Percentiles rank a stretch among this genome's conserved stretches.
These are phyloP conservation scores for Claviceps sp. DNA, from an alignment of 2,329 filamentous ascomycete species.

Conservation along the genomic window DNA sequence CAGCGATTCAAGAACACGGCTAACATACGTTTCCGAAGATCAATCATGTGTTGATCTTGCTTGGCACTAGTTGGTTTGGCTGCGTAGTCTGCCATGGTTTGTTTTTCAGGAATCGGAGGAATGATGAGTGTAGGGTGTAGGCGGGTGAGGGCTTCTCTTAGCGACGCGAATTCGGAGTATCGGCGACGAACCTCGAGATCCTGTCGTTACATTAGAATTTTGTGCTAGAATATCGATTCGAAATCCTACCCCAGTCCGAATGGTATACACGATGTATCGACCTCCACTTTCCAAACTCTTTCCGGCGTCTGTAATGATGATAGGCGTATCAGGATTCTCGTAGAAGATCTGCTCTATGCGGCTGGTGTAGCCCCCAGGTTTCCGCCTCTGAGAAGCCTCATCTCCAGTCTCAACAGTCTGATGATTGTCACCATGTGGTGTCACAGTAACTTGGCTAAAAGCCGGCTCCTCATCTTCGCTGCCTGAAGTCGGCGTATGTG, in stretches of 20 bases:
- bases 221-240: background rate
- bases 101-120: constrained; percentile 95
- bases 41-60: constrained; percentile 93
- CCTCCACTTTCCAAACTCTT: constrained; percentile 90
- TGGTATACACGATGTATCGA: constrained; percentile 93
- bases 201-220: constrained; percentile 30
- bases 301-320: constrained; percentile 86
- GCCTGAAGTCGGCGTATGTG: constrained; percentile 58
- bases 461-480: constrained; percentile 50
- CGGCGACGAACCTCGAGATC: constrained; percentile 88
- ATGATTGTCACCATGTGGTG: constrained; percentile 25
- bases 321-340: constrained; percentile 80
- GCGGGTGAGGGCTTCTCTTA: constrained; percentile 76
- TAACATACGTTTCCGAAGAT: constrained; percentile 91
- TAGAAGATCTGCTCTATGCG: constrained; percentile 96
- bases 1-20: constrained; percentile 92
- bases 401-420: constrained; percentile 31
- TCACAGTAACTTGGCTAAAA: constrained; percentile 15
- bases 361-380: constrained; percentile 84
- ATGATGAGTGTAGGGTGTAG: constrained; percentile 92
- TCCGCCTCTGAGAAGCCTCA: constrained; percentile 42
- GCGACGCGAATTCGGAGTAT: constrained; percentile 91
- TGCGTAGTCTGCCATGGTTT: constrained; percentile 96
- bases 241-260: constrained; percentile 71
- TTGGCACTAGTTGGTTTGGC: constrained; percentile 97